Evolutionary conservation across 2,329 filamentous ascomycete species (phyloP).

Genomic region (Phialemonium atrogriseum): DNA sequence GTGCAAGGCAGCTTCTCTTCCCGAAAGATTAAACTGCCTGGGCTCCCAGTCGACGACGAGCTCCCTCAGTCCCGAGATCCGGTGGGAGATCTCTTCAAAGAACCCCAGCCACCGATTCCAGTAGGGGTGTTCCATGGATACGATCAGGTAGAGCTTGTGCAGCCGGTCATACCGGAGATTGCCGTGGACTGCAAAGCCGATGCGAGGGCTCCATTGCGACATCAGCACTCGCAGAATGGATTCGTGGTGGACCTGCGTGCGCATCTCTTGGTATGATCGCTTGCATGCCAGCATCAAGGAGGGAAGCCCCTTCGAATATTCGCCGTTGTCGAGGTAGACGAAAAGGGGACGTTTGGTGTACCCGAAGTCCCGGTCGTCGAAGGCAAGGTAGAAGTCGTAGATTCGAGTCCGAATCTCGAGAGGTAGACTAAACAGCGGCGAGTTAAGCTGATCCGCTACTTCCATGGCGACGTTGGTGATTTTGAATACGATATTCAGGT

Average conservation of each 20-base stretch:
- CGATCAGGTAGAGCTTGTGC: conserved; percentile 15
- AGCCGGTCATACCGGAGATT: conserved; percentile 17
- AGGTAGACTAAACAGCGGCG: conserved; percentile 4
- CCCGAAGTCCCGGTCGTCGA: conserved; percentile 6
- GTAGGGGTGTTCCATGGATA: conserved; percentile 19
- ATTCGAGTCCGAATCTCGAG: conserved; percentile 6
- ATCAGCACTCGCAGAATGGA: conserved; percentile 17
- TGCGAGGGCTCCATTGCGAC: conserved; percentile 13
- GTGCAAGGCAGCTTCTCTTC: conserved; percentile 7
- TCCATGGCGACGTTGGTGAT: too few species aligned
- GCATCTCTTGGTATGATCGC: conserved; percentile 5
- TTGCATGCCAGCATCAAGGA: conserved; percentile 7
- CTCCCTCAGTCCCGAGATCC: conserved; percentile 10
- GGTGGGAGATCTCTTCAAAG: conserved; percentile 13
- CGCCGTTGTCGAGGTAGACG: conserved; percentile 2
- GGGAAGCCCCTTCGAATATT: conserved; percentile 3
- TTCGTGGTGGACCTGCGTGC: conserved; percentile 12
- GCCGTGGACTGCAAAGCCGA: conserved; percentile 22
- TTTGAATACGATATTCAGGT: too few species aligned
- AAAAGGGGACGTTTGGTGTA: conserved; percentile 5
- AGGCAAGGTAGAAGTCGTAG: conserved; percentile 2
- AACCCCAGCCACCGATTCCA: conserved; percentile 23
- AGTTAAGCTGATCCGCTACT: conserved; percentile 27
- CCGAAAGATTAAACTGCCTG: conserved; percentile 9
- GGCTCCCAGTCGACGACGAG: conserved; percentile 22